A percentile compares a stretch with the other conserved stretches of the same genome.
Evolutionary conservation across 2,329 filamentous ascomycete species (phyloP).

Genomic region (Xylariaceae sp.): DNA sequence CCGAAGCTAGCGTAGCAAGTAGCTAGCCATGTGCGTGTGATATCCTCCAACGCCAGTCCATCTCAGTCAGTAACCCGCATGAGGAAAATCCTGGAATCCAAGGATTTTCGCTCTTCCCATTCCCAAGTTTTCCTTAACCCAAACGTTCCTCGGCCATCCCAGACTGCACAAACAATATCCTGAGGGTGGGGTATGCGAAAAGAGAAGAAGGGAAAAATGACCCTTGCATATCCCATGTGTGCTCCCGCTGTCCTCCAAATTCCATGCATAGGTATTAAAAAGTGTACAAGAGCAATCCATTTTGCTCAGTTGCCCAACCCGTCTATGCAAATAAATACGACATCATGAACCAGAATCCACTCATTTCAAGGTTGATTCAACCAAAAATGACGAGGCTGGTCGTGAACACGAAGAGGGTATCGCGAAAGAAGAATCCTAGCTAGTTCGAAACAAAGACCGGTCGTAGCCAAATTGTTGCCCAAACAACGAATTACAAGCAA

Average conservation of each 20-base stretch:
- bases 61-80: not conserved
- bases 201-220: not conserved
- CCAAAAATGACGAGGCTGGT: not conserved
- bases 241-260: slow-evolving; percentile 1
- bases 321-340: slow-evolving; percentile 25
- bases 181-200: not conserved
- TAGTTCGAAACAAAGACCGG: not conserved
- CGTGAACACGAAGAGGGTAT: slow-evolving; percentile 17
- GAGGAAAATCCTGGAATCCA: not conserved
- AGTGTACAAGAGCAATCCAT: slow-evolving; percentile 11
- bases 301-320: slow-evolving; percentile 21
- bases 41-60: slow-evolving; percentile 21
- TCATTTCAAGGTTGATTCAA: slow-evolving; percentile 2
- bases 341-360: slow-evolving; percentile 20
- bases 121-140: not conserved
- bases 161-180: slow-evolving; percentile 1
- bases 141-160: not conserved
- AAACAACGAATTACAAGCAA: slow-evolving; percentile 12
- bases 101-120: slow-evolving; percentile 6
- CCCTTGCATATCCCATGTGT: slow-evolving; percentile 6
- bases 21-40: slow-evolving; percentile 3
- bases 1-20: not conserved
- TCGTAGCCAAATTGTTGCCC: slow-evolving; percentile 1
- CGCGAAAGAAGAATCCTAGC: slow-evolving; percentile 14
- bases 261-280: slow-evolving; percentile 10